Evolutionary conservation across 371 early-diverging fungal genomes (phyloP), one percentile per base, ranked within the genome.

Genomic region (Apophysomyces sp.): DNA sequence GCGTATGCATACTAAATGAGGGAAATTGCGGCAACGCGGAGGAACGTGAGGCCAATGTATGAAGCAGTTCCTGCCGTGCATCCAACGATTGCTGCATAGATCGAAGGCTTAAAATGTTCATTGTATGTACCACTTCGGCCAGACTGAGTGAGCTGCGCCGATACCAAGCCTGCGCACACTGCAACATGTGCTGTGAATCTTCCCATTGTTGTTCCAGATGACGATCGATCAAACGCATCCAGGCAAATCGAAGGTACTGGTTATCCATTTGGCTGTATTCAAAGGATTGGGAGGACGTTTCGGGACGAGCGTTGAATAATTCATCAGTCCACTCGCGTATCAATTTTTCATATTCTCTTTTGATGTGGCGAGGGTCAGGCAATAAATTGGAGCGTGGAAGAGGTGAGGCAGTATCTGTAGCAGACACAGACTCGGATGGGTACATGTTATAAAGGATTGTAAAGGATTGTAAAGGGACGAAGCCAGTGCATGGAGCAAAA

Each of bases 121-220:
- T 72, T 3, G 78, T 70, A 57, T 65, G 75, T 2, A 73, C 73
- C 1, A 75, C 78, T 44, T 78, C 75, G 8, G 52, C 31, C 2
- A 68, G 15, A 18, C 58, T 61, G 11, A 75, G 41, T 4, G 63
- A 55, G 15, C 67, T 62, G n/a, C 68, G 69, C 4, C 62, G 56
- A 16, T 73, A 74, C 78, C 78, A 78, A 24, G 73, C 73, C 51
- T 74, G 75, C 21, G 78, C 78, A 36, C 78, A 78, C 30, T 73
- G 71, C 0, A 78, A 61, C 69, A 78, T 73, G 30, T 69, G 73
- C 30, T 78, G 74, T 4, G 78, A 69, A 31, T 78, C 78, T 15
- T 70, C 15, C 78, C 75, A 78, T 31, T 72, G 71, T 29, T 70
- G 73, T 30, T 78, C 78, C n/a, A 78, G 63, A 52, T 69, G 70